Conservation (phyloP, 306 rosid species). For the Hippophae rhamnoides region DNA sequence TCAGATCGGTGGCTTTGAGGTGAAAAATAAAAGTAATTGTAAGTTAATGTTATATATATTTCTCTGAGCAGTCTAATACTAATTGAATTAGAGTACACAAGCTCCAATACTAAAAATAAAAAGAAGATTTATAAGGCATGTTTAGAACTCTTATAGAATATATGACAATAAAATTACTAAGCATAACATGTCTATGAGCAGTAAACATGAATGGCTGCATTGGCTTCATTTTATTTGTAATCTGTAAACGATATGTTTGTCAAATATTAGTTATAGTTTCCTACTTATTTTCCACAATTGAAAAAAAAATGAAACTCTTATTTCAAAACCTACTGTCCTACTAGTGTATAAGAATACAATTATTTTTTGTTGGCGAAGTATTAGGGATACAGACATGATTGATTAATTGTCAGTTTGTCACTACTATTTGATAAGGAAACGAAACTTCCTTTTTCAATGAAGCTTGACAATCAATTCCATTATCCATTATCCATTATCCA, state of each 20-base stretch:
- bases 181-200: slow-evolving; percentile 1
- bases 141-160: neutral
- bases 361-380: too few species aligned
- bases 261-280: neutral
- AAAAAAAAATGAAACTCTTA: neutral
- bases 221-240: neutral
- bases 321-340: neutral
- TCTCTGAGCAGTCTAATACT: slow-evolving; percentile 9
- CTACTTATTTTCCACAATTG: neutral
- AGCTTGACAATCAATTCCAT: neutral
- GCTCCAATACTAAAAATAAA: neutral
- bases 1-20: slow-evolving; percentile 50
- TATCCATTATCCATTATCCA: neutral
- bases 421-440: too few species aligned
- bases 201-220: slow-evolving; percentile 3
- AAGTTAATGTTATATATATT: slow-evolving; percentile 10
- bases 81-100: too few species aligned
- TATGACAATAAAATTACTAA: neutral
- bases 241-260: too few species aligned
- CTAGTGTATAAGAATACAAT: too few species aligned
- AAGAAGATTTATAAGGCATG: neutral
- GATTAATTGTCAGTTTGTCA: too few species aligned
- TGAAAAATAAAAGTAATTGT: slow-evolving; percentile 21
- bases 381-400: too few species aligned
- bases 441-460: neutral